These are phyloP conservation scores for Sporisorium exsertum DNA, from an alignment of 1,284 basidiomycete genomes.

Conservation along the genomic window DNA sequence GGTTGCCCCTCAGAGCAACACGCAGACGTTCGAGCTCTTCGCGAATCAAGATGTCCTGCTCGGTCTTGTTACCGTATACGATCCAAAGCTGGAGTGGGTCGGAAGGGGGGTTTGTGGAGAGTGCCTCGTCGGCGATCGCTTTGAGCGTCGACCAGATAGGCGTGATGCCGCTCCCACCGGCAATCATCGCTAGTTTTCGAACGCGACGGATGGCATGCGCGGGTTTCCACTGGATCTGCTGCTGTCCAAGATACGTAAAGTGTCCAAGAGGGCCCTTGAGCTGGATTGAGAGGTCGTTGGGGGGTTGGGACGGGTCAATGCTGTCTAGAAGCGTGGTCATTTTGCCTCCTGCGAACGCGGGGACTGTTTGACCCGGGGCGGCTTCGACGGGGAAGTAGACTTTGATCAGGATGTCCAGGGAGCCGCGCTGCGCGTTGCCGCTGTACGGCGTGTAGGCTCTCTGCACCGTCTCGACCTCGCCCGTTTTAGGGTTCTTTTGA, in stretches of 20 bases:
- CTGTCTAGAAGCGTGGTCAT: slow-evolving; percentile 75
- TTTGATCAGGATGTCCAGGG: slow-evolving; percentile 74
- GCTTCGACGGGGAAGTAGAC: slow-evolving; percentile 72
- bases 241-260: slow-evolving; percentile 74
- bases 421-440: slow-evolving; percentile 71
- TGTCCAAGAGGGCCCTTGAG: slow-evolving; percentile 77
- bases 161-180: slow-evolving; percentile 76
- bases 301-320: slow-evolving; percentile 63
- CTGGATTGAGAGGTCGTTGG: slow-evolving; percentile 67
- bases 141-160: slow-evolving; percentile 71
- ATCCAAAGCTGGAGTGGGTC: slow-evolving; percentile 72
- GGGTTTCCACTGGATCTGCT: slow-evolving; percentile 71
- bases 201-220: slow-evolving; percentile 67
- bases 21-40: slow-evolving; percentile 73
- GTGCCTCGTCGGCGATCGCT: slow-evolving; percentile 72
- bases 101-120: slow-evolving; percentile 38
- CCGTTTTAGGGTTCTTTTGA: slow-evolving; percentile 68
- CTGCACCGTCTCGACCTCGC: slow-evolving; percentile 73
- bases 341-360: slow-evolving; percentile 72
- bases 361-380: not conserved
- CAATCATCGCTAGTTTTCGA: slow-evolving; percentile 75
- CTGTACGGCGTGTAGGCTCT: slow-evolving; percentile 78
- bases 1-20: slow-evolving; percentile 68
- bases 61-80: slow-evolving; percentile 74
- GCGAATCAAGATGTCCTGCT: slow-evolving; percentile 73